A percentile compares a stretch with the other conserved stretches of the same genome.
These are phyloP conservation scores for Epichloe gansuensis DNA, from an alignment of 2,329 filamentous ascomycete species.

Conservation along the genomic window DNA sequence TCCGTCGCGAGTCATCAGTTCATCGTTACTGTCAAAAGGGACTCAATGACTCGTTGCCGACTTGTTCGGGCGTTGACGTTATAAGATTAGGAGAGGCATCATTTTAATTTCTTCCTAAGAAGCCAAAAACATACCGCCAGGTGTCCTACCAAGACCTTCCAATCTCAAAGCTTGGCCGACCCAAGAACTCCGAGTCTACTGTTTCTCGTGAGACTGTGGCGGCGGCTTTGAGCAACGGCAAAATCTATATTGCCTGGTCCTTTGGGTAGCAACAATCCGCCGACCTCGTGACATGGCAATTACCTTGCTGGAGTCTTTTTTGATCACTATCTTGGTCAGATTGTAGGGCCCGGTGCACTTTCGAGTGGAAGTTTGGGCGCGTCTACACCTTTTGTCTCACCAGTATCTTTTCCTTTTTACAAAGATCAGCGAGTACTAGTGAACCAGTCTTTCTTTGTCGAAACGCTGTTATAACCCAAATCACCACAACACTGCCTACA, in stretches of 20 bases:
- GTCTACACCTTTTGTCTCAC: background rate
- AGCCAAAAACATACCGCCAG: background rate
- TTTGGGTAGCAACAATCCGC: conserved; percentile 1
- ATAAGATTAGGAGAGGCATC: background rate
- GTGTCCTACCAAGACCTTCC: background rate
- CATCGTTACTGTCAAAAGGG: background rate
- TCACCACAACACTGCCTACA: background rate
- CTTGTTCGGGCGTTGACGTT: background rate
- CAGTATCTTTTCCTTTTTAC: background rate
- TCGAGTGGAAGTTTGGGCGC: background rate
- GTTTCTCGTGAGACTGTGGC: conserved; percentile 7
- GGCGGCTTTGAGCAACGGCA: conserved; percentile 5
- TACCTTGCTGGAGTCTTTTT: background rate
- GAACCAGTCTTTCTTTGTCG: background rate
- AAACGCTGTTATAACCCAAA: background rate
- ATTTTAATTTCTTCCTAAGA: background rate
- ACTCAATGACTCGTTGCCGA: conserved; percentile 3
- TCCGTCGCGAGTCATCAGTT: background rate
- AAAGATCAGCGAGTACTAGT: background rate
- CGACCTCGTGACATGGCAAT: conserved; percentile 2
- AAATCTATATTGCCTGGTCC: background rate
- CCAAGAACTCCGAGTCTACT: background rate
- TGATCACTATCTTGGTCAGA: background rate
- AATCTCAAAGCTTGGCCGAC: background rate
- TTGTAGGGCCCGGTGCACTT: background rate